Evolutionary conservation across 495 filamentous ascomycete genomes (phyloP).

Genomic region (Podospora fimiseda): DNA sequence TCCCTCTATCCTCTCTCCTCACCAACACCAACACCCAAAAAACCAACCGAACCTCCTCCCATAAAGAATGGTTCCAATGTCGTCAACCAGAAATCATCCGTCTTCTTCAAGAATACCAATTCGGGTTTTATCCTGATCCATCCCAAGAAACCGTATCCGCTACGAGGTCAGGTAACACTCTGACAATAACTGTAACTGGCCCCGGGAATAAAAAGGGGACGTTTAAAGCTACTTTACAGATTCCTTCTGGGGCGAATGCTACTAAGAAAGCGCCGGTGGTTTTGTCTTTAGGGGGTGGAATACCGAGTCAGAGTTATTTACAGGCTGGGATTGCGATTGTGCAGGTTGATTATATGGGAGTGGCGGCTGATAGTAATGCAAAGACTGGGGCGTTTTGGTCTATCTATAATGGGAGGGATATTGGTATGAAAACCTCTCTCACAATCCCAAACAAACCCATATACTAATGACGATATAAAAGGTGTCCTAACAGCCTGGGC

Average conservation of each 20-base stretch:
- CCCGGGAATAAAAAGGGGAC: conserved; percentile 38
- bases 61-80: conserved; percentile 47
- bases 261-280: conserved; percentile 42
- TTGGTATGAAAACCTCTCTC: conserved; percentile 28
- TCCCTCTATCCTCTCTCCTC: conserved; percentile 35
- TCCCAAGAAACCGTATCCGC: conserved; percentile 45
- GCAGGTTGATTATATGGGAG: conserved; percentile 44
- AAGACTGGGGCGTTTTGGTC: conserved; percentile 49
- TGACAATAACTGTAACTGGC: conserved; percentile 41
- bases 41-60: conserved; percentile 37
- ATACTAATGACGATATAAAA: too few species aligned
- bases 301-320: conserved; percentile 45
- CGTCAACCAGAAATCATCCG: conserved; percentile 47
- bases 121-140: conserved; percentile 50
- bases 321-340: conserved; percentile 45
- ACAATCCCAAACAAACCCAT: too few species aligned
- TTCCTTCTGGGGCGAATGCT: conserved; percentile 35
- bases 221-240: conserved; percentile 39
- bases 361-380: conserved; percentile 45
- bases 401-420: conserved; percentile 46
- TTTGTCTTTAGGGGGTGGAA: conserved; percentile 52
- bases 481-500: conserved; percentile 48
- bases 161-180: conserved; percentile 42
- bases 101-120: conserved; percentile 50
- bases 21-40: conserved; percentile 31